A percentile compares a stretch with the other conserved stretches of the same genome.
phyloP scores from a whole-genome alignment of 495 filamentous ascomycete species.

The Tuber umbilicatum region DNA sequence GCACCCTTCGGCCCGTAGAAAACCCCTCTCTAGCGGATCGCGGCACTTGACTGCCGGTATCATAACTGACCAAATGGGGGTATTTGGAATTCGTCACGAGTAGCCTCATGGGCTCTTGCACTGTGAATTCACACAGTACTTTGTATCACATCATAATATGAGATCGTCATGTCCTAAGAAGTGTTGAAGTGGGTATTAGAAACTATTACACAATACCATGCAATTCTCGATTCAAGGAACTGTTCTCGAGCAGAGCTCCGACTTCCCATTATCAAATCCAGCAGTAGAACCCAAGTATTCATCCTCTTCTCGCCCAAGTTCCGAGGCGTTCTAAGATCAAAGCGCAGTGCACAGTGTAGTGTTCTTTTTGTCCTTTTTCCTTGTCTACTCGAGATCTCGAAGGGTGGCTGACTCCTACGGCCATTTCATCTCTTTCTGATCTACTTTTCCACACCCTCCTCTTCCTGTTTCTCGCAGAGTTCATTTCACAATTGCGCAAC shows the following conservation, averaged over 20 bases:
- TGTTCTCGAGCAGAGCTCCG: neutral
- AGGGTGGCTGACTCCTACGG: neutral
- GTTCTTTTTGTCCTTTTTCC: neutral
- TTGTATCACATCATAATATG: neutral
- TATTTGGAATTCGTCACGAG: neutral
- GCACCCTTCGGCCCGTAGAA: neutral
- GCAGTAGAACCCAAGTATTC: neutral
- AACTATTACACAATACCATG: neutral
- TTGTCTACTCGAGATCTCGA: neutral
- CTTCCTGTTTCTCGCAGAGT: neutral
- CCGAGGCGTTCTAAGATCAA: neutral
- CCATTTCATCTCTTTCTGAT: neutral
- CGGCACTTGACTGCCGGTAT: neutral
- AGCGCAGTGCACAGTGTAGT: neutral
- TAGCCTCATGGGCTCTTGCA: neutral
- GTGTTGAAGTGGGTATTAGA: neutral
- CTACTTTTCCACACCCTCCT: neutral
- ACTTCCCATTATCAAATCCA: neutral
- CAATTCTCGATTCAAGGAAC: neutral
- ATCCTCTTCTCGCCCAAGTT: neutral
- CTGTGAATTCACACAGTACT: neutral
- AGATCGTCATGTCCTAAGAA: neutral
- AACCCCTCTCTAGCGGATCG: neutral
- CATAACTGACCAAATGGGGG: neutral
- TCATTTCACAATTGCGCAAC: neutral